Evolutionary conservation across 139 green algal species (phyloP), one percentile per base, ranked within the genome.

Genomic region (Haematococcus sp.): DNA sequence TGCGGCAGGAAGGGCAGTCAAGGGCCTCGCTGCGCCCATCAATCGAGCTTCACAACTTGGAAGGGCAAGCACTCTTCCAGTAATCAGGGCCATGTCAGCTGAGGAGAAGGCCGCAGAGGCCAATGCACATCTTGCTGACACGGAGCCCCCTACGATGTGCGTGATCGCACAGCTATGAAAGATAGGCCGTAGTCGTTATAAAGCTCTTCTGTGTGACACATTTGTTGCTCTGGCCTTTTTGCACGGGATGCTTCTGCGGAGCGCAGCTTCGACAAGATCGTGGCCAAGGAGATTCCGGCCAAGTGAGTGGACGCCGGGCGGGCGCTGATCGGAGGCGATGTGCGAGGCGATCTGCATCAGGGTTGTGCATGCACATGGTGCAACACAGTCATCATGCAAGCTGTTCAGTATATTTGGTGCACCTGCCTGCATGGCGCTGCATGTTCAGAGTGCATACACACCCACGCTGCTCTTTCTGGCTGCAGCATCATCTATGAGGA

Each of bases 401-500:
- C n/a, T n/a, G n/a, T n/a, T n/a, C n/a, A n/a, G n/a, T n/a, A n/a
- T n/a, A n/a, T n/a, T n/a, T n/a, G n/a, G n/a, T n/a, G 40, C 46
- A 54, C 33, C 4, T 30, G 25, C 55, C n/a, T n/a, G n/a, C n/a
- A n/a, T n/a, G n/a, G n/a, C n/a, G n/a, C n/a, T n/a, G n/a, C n/a
- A n/a, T n/a, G n/a, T n/a, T n/a, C n/a, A n/a, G n/a, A n/a, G n/a
- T n/a, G n/a, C n/a, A n/a, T n/a, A n/a, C n/a, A n/a, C n/a, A 16
- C 55, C 9, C 55, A 11, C 55, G 7, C 55, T 33, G 11, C 56
- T 86, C 51, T 89, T 93, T 44, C 90, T 89, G 11, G 86, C 92
- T 19, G 11, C 40, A 89, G 84, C 49, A 87, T 98, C 63, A 91
- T 98, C n/a, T 98, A 97, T 70, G 94, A 98, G 79, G 95, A 98